These are phyloP conservation scores for Rhodotorula toruloides DNA, from an alignment of 768 basidiomycete species.

Conservation along the genomic window DNA sequence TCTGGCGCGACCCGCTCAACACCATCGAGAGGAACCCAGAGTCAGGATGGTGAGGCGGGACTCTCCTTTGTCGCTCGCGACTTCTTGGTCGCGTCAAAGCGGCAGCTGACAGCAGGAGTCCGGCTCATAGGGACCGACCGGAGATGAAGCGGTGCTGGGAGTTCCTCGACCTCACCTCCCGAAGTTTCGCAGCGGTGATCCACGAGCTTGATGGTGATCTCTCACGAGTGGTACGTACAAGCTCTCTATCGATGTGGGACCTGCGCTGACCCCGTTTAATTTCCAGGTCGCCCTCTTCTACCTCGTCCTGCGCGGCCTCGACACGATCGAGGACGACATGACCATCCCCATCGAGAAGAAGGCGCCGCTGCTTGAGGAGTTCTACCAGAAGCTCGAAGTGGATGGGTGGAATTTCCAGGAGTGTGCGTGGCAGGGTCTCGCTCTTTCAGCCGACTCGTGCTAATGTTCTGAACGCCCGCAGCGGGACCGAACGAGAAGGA, in stretches of 20 bases:
- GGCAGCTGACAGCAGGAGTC: too few relatives aligned
- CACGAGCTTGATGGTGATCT: constrained; percentile 94
- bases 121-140: constrained; percentile 66
- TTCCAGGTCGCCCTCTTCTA: constrained; percentile 87
- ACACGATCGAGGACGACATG: constrained; percentile 99
- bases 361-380: constrained; percentile 73
- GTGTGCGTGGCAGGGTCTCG: constrained; percentile 21
- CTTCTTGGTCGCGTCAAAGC: too few relatives aligned
- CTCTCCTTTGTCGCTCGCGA: too few relatives aligned
- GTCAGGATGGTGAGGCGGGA: constrained; percentile 58
- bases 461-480: not conserved
- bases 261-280: not conserved
- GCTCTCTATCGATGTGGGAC: not conserved
- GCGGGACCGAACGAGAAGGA: constrained; percentile 85
- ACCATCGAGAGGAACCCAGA: constrained; percentile 73
- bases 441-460: too few relatives aligned
- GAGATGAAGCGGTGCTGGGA: constrained; percentile 87
- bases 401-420: constrained; percentile 83
- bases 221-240: constrained; percentile 70
- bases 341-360: constrained; percentile 79
- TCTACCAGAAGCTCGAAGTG: constrained; percentile 70
- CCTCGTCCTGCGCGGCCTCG: constrained; percentile 84
- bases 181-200: constrained; percentile 87
- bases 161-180: constrained; percentile 77
- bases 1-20: constrained; percentile 48